Conservation (phyloP, 2,329 filamentous ascomycete genomes). For the Emmonsia crescens region DNA sequence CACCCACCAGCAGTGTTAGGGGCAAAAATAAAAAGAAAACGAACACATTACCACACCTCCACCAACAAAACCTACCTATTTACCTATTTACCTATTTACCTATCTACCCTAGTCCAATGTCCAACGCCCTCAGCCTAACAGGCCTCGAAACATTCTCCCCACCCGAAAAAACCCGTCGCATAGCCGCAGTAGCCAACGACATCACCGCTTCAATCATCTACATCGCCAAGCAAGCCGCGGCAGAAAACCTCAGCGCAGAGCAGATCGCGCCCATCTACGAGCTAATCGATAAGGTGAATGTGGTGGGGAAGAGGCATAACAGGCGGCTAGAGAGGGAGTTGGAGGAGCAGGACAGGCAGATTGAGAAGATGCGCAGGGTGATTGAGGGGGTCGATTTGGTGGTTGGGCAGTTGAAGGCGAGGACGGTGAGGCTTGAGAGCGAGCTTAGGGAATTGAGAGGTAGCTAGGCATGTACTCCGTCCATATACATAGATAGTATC, state of each 20-base stretch:
- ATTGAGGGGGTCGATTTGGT: slow-evolving; percentile 12
- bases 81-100: no score
- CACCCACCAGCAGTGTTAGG: no score
- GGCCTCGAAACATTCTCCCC: slow-evolving; percentile 14
- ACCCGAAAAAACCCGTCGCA: slow-evolving; percentile 15
- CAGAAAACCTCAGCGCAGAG: slow-evolving; percentile 15
- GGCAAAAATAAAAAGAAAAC: not conserved
- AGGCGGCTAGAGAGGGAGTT: slow-evolving; percentile 11
- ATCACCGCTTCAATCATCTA: slow-evolving; percentile 21
- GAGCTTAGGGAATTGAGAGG: slow-evolving; percentile 6
- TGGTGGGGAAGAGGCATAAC: slow-evolving; percentile 12
- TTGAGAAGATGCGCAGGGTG: slow-evolving; percentile 16
- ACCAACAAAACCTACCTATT: not conserved
- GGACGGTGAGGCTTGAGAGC: slow-evolving; percentile 6
- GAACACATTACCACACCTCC: not conserved
- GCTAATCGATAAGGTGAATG: slow-evolving; percentile 19
- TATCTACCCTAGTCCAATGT: not conserved
- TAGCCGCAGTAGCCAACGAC: slow-evolving; percentile 22
- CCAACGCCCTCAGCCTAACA: slow-evolving; percentile 17
- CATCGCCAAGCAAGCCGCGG: slow-evolving; percentile 19
- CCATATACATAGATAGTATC: not conserved
- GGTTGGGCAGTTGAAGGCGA: slow-evolving; percentile 11
- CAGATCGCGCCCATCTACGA: slow-evolving; percentile 20
- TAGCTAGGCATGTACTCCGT: no score
- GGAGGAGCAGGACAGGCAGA: slow-evolving; percentile 14